A percentile compares a stretch with the other conserved stretches of the same genome.
phyloP scores from a whole-genome alignment of 2,329 filamentous ascomycete genomes.

The Ascocoryne sarcoides region DNA sequence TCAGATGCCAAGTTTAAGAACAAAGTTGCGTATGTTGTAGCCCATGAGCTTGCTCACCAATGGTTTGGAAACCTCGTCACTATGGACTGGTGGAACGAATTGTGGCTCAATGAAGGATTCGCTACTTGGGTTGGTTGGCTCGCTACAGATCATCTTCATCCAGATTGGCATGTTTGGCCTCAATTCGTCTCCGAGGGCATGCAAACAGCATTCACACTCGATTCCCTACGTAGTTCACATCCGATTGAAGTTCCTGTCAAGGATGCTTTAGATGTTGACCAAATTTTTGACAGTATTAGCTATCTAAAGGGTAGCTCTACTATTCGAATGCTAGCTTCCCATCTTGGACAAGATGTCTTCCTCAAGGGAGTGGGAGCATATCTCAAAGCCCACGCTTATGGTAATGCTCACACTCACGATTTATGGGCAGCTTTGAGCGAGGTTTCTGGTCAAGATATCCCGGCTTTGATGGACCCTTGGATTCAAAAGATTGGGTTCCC shows the following conservation, averaged over 20 bases:
- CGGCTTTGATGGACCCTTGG: constrained; percentile 85
- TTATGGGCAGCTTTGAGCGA: constrained; percentile 84
- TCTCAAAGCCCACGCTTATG: constrained; percentile 78
- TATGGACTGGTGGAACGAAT: constrained; percentile 88
- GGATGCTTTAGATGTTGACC: constrained; percentile 91
- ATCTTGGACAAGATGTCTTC: constrained; percentile 83
- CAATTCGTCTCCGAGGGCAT: constrained; percentile 95
- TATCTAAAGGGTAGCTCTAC: constrained; percentile 95
- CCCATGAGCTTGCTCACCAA: constrained; percentile 94
- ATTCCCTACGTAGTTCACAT: constrained; percentile 84
- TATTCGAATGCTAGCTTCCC: constrained; percentile 89
- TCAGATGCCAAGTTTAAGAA: constrained; percentile 90
- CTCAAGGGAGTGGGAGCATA: constrained; percentile 85
- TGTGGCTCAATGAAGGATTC: constrained; percentile 85
- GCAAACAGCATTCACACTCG: constrained; percentile 83
- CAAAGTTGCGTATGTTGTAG: constrained; percentile 90
- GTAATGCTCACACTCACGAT: constrained; percentile 83
- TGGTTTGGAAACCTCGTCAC: constrained; percentile 95
- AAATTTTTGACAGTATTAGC: constrained; percentile 95
- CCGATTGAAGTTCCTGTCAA: constrained; percentile 92
- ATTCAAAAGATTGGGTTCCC: constrained; percentile 94
- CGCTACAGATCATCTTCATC: constrained; percentile 71
- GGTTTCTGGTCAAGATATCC: constrained; percentile 80
- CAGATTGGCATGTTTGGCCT: constrained; percentile 96
- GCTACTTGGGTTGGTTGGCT: constrained; percentile 95